phyloP scores from a whole-genome alignment of 768 basidiomycete genomes.

The Pisolithus microcarpus region DNA sequence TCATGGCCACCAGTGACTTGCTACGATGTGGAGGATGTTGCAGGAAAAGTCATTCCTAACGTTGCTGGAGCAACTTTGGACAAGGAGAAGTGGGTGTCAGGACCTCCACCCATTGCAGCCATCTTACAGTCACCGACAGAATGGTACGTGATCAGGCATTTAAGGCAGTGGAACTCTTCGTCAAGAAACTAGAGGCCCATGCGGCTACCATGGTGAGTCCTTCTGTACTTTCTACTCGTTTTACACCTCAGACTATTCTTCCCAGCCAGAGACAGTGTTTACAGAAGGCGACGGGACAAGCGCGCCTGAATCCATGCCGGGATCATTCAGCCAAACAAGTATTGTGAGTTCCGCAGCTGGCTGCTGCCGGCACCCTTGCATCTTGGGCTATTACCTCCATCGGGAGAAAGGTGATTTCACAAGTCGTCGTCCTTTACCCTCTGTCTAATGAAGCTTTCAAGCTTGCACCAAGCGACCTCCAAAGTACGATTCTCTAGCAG shows the following conservation, averaged over 20 bases:
- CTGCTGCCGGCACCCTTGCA: slow-evolving; percentile 83
- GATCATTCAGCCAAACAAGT: slow-evolving; percentile 24
- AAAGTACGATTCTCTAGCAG: slow-evolving; percentile 50
- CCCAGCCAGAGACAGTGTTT: slow-evolving; percentile 51
- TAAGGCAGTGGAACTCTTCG: slow-evolving; percentile 83
- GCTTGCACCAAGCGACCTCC: slow-evolving; percentile 69
- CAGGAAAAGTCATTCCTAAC: slow-evolving; percentile 82
- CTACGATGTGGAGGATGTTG: slow-evolving; percentile 83
- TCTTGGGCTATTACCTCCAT: slow-evolving; percentile 95
- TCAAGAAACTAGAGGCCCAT: slow-evolving; percentile 75
- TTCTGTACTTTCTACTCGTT: slow-evolving; percentile 1
- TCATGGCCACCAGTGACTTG: slow-evolving; percentile 92
- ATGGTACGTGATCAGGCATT: slow-evolving; percentile 94
- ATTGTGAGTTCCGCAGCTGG: slow-evolving; percentile 84
- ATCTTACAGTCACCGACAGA: slow-evolving; percentile 33
- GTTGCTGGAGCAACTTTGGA: slow-evolving; percentile 78
- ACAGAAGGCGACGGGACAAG: slow-evolving; percentile 32
- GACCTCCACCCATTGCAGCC: neutral
- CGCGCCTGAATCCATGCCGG: slow-evolving; percentile 21
- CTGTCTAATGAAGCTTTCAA: slow-evolving; percentile 17
- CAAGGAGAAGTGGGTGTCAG: slow-evolving; percentile 73
- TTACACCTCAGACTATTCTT: neutral
- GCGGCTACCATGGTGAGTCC: slow-evolving; percentile 74
- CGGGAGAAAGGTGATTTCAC: slow-evolving; percentile 58
- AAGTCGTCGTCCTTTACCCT: neutral